Percentiles rank a stretch among this genome's conserved stretches.
phyloP scores from a whole-genome alignment of 2,329 filamentous ascomycete genomes.

The Epicoccum sorghinum region DNA sequence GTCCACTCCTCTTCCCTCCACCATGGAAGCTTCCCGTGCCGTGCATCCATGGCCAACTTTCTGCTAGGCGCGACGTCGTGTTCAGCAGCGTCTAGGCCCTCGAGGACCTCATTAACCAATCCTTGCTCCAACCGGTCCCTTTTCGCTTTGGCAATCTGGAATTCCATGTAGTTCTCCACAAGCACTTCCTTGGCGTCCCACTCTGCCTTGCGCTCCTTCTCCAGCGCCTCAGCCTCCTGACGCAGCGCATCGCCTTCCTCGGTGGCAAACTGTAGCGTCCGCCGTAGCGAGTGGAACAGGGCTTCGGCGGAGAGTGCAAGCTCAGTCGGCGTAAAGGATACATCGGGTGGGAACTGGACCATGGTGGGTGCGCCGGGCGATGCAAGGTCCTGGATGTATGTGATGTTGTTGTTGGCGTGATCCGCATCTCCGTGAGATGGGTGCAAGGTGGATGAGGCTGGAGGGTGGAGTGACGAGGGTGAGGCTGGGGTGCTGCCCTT shows the following conservation, averaged over 20 bases:
- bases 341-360: conserved; percentile 61
- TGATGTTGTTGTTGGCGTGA: conserved; percentile 62
- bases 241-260: conserved; percentile 69
- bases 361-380: conserved; percentile 62
- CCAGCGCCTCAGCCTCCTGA: conserved; percentile 69
- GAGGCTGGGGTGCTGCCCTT: conserved; percentile 45
- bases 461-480: conserved; percentile 37
- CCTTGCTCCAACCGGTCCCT: conserved; percentile 43
- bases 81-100: conserved; percentile 43
- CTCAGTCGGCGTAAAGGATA: conserved; percentile 70
- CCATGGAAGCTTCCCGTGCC: conserved; percentile 39
- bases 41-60: conserved; percentile 32
- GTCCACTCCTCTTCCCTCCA: conserved; percentile 40
- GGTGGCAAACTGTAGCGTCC: conserved; percentile 75
- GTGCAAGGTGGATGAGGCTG: conserved; percentile 31
- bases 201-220: conserved; percentile 70
- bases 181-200: conserved; percentile 82
- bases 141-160: conserved; percentile 59
- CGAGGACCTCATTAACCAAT: conserved; percentile 33
- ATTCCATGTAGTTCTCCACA: conserved; percentile 76
- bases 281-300: conserved; percentile 66
- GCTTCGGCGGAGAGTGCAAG: conserved; percentile 68
- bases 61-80: conserved; percentile 45
- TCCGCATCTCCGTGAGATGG: conserved; percentile 36
- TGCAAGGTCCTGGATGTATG: conserved; percentile 64